These are phyloP conservation scores for Myrica gale DNA, from an alignment of 306 rosid genomes.

Conservation along the genomic window DNA sequence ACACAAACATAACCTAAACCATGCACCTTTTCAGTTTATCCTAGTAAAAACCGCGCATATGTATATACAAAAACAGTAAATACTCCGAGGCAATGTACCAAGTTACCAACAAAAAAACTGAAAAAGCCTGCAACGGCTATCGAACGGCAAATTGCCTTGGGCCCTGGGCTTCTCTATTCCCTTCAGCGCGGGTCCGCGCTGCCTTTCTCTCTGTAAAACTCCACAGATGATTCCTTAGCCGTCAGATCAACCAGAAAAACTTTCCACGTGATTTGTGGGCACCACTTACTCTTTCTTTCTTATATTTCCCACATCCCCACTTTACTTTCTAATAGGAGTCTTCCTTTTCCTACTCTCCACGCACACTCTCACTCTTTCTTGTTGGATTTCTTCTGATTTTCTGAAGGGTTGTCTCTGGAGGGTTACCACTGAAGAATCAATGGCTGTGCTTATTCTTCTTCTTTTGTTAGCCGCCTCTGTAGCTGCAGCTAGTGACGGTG, in stretches of 20 bases:
- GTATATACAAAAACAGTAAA: no score
- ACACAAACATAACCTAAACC: no score
- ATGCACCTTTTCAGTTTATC: background rate
- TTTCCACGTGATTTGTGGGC: conserved; percentile 63
- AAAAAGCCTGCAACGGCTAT: conserved; percentile 44
- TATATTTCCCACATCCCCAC: conserved; percentile 51
- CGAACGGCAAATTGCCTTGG: conserved; percentile 6
- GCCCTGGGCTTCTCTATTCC: conserved; percentile 7
- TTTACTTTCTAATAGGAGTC: conserved; percentile 35
- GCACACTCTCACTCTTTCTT: conserved; percentile 49
- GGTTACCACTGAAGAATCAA: conserved; percentile 32
- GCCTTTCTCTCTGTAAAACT: conserved; percentile 30
- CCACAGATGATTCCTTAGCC: conserved; percentile 31
- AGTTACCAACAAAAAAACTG: background rate
- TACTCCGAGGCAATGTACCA: no score
- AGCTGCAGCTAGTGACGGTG: conserved; percentile 70
- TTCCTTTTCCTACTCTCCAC: conserved; percentile 27
- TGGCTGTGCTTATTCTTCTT: conserved; percentile 58
- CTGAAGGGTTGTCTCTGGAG: conserved; percentile 8
- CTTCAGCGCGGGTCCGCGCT: conserved; percentile 18
- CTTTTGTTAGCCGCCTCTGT: conserved; percentile 45
- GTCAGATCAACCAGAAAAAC: conserved; percentile 43
- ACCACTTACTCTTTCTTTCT: conserved; percentile 18
- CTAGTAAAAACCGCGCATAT: background rate
- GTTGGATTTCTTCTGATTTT: conserved; percentile 36